These are phyloP conservation scores for Xylaria sp. DNA, from an alignment of 2,329 filamentous ascomycete genomes.

Conservation along the genomic window DNA sequence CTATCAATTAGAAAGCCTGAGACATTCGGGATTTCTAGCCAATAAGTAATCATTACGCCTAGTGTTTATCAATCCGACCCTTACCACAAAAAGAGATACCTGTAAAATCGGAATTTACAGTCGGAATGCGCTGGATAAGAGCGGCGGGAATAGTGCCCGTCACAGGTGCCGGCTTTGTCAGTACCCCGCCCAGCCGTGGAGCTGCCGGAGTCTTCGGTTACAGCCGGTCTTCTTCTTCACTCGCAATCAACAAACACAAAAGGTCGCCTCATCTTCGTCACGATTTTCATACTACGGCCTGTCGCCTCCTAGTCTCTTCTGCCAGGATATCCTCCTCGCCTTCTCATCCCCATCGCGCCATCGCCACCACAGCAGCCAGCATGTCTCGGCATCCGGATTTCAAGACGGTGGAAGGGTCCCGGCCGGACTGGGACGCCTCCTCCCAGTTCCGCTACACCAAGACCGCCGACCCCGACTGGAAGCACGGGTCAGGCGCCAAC, in stretches of 20 bases:
- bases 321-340: neutral
- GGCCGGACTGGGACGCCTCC: slow-evolving; percentile 62
- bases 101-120: no score
- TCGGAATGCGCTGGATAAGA: slow-evolving; percentile 7
- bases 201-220: slow-evolving; percentile 6
- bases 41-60: no score
- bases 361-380: slow-evolving; percentile 7
- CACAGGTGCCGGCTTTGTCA: neutral
- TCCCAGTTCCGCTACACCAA: slow-evolving; percentile 63
- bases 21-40: no score
- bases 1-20: no score
- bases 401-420: slow-evolving; percentile 70
- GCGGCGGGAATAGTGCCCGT: neutral
- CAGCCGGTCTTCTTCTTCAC: slow-evolving; percentile 8
- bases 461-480: slow-evolving; percentile 69
- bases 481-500: slow-evolving; percentile 70
- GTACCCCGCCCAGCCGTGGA: slow-evolving; percentile 15
- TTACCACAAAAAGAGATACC: no score
- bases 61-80: no score
- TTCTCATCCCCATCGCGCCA: neutral
- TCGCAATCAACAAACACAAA: no score
- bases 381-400: slow-evolving; percentile 72
- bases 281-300: neutral
- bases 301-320: neutral
- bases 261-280: neutral